A percentile compares a stretch with the other conserved stretches of the same genome.
phyloP scores from a whole-genome alignment of 768 basidiomycete genomes.

The Serendipita sp. region DNA sequence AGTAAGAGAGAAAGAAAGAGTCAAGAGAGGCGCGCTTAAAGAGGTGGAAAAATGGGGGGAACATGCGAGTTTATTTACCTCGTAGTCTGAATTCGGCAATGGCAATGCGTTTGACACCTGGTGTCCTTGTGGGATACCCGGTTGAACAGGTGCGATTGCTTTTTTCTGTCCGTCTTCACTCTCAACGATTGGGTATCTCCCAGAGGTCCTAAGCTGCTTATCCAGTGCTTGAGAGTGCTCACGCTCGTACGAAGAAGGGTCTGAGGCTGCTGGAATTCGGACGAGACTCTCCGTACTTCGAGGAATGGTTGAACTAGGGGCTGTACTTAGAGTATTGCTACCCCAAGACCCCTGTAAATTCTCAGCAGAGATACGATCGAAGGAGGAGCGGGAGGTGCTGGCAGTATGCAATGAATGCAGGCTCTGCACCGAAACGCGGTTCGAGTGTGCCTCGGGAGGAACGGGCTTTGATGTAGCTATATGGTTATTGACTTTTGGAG shows the following conservation, averaged over 20 bases:
- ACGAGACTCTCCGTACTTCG: not conserved
- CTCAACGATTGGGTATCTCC: not conserved
- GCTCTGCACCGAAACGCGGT: not conserved
- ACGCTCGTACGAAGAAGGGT: not conserved
- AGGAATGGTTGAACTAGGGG: not conserved
- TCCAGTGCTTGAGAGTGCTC: not conserved
- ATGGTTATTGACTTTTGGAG: not conserved
- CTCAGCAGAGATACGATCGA: not conserved
- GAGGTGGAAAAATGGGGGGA: not conserved
- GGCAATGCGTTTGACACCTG: slow-evolving; percentile 5
- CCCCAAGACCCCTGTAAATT: not conserved
- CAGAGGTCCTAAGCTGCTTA: not conserved
- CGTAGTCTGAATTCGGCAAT: slow-evolving; percentile 4
- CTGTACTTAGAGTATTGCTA: not conserved
- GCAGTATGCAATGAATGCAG: not conserved
- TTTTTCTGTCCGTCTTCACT: not conserved
- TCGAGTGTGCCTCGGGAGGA: not conserved
- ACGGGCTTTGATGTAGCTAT: not conserved
- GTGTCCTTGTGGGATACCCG: not conserved
- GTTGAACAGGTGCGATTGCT: not conserved
- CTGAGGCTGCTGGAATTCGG: not conserved
- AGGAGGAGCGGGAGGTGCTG: not conserved
- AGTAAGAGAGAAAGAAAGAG: not conserved
- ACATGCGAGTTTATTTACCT: not conserved
- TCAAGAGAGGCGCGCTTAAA: not conserved